These are phyloP conservation scores for Marasmius tenuissimus DNA, from an alignment of 1,284 basidiomycete species.

Conservation along the genomic window DNA sequence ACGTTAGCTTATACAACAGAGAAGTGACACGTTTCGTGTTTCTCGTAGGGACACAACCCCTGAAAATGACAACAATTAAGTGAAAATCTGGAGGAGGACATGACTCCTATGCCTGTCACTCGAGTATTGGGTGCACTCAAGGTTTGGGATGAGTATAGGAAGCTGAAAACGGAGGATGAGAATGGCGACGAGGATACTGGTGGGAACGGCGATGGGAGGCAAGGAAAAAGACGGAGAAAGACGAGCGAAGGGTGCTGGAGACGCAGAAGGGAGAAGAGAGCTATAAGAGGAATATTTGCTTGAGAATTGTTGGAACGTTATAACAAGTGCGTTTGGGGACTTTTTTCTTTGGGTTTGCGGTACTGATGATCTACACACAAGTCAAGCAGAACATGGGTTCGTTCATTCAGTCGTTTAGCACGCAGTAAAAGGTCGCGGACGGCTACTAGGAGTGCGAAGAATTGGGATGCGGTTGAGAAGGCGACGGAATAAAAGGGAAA, in stretches of 20 bases:
- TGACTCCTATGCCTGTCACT: too few species aligned
- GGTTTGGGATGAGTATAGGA: slow-evolving; percentile 53
- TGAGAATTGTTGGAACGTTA: slow-evolving; percentile 75
- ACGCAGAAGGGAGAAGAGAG: slow-evolving; percentile 20
- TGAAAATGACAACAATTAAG: too few species aligned
- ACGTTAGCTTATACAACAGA: too few species aligned
- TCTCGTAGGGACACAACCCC: slow-evolving; percentile 49
- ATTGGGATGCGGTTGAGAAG: too few species aligned
- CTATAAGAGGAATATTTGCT: slow-evolving; percentile 45
- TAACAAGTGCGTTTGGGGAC: slow-evolving; percentile 52
- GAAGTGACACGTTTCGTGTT: background rate
- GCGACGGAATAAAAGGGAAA: too few species aligned
- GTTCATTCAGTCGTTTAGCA: too few species aligned
- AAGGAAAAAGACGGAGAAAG: background rate
- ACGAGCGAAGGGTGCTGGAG: background rate
- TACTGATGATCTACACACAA: slow-evolving; percentile 43
- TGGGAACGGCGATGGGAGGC: slow-evolving; percentile 21
- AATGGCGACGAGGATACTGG: slow-evolving; percentile 29
- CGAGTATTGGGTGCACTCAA: too few species aligned
- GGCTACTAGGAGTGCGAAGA: too few species aligned
- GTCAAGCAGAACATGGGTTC: slow-evolving; percentile 72
- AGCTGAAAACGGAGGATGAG: slow-evolving; percentile 47
- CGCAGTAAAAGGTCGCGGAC: too few species aligned
- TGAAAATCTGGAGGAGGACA: too few species aligned
- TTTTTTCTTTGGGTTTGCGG: background rate